Base-by-base conservation (phyloP, 2,329 filamentous ascomycete species). In the Diaporthe citriasiana region DNA sequence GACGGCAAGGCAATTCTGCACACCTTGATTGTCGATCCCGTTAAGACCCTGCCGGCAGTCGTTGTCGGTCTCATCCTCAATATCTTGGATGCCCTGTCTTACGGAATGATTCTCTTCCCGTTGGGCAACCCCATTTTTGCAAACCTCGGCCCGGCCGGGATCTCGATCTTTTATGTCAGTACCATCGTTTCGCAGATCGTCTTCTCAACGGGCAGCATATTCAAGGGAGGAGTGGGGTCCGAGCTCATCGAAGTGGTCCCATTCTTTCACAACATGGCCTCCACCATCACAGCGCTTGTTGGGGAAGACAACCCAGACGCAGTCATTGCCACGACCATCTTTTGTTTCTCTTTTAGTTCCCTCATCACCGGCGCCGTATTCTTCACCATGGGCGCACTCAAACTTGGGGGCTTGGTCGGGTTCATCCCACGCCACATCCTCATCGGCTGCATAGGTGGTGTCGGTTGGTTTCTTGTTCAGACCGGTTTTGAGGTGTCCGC, bases 191-290 rank as follows among this genome's bases (percentile, higher is more conserved):
- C 97, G 0, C 97, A 99, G 81, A 83, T 99, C 69, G 93, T 95
- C 22, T 98, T 96, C 81, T 98, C 96, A 0, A 88, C 89, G 27
- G 93, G 95, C 0, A 98, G 95, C 79, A 92, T 94, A 45, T 99
- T 99, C 85, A 93, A 90, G 77, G 96, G 97, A 22, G 95, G 94
- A 4, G 92, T 99, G 74, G 97, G 97, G 7, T 98, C 97, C 3
- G 97, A 99, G 83, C 92, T 99, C 90, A 99, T 98, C 77, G 97
- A 99, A 84, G 96, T 98, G 1, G 96, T 99, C 0, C 97, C 96
- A 0, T 99, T 99, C 85, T 98, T 99, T 82, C 97, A 99, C 84
- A 97, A 96, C 80, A 99, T 99, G 96, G 95, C 97, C 0, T 92
- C 93, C 76, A 96, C 93, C 40, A 98, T 98, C 80, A 91, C 97